phyloP scores from a whole-genome alignment of 1,139 yeast genomes.

The Hanseniaspora uvarum region DNA sequence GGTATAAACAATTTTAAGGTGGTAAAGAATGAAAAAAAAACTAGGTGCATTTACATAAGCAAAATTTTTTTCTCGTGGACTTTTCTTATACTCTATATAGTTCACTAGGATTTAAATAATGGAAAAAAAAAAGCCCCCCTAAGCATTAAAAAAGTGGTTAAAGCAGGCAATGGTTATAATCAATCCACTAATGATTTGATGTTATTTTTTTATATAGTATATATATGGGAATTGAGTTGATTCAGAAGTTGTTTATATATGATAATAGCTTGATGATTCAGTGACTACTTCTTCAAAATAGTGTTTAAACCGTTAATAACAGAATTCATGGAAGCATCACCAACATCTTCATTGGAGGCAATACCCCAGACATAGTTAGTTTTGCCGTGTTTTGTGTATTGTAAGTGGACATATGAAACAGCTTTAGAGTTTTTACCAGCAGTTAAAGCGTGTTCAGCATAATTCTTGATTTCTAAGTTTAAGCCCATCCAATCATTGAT shows the following conservation, averaged over 20 bases:
- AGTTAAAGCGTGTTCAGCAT: constrained; percentile 89
- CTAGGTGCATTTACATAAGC: no score
- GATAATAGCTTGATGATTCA: no score
- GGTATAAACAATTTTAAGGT: neutral
- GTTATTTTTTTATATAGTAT: no score
- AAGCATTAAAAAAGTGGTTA: no score
- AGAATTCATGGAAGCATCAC: constrained; percentile 78
- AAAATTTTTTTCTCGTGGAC: neutral
- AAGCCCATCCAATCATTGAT: constrained; percentile 49
- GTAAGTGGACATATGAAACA: constrained; percentile 72
- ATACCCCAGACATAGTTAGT: constrained; percentile 71
- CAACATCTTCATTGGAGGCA: constrained; percentile 86
- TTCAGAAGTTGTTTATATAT: no score
- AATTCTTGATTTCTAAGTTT: constrained; percentile 63
- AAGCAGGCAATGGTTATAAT: no score
- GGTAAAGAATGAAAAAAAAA: no score
- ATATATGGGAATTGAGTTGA: no score
- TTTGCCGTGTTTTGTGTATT: constrained; percentile 36
- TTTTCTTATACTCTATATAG: neutral
- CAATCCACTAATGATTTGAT: no score
- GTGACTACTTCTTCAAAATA: constrained; percentile 29
- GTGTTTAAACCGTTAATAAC: constrained; percentile 62
- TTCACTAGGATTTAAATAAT: no score
- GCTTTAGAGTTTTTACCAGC: constrained; percentile 78
- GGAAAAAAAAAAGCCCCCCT: no score